Conservation (phyloP, 306 rosid genomes). For the Carpinus viminea region DNA sequence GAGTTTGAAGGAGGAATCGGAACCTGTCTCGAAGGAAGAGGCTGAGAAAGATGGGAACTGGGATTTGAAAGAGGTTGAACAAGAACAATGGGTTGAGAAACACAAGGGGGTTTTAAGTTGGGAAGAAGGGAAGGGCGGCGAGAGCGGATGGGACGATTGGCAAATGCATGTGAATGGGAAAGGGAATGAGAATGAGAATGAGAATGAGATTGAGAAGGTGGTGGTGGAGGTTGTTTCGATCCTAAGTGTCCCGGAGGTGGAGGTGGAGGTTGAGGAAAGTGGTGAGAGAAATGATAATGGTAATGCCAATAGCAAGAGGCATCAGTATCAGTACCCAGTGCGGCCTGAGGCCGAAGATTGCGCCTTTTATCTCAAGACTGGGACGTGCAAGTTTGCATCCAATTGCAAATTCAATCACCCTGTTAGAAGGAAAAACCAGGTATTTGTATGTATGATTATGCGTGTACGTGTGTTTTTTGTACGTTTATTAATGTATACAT, state of each 20-base stretch:
- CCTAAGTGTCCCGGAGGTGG: background rate
- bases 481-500: background rate
- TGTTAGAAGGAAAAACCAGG: conserved; percentile 62
- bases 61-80: conserved; percentile 41
- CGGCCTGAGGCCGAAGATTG: conserved; percentile 97
- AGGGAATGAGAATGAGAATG: conserved; percentile 16
- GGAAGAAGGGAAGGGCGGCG: conserved; percentile 19
- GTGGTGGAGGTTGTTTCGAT: background rate
- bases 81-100: conserved; percentile 21
- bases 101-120: conserved; percentile 37
- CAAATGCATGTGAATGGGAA: conserved; percentile 38
- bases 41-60: conserved; percentile 29
- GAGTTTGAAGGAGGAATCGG: conserved; percentile 30
- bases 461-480: background rate
- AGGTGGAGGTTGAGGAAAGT: conserved; percentile 27
- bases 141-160: conserved; percentile 24
- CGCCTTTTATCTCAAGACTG: conserved; percentile 76
- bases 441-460: background rate
- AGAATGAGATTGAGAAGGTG: conserved; percentile 22
- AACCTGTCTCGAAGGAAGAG: conserved; percentile 5
- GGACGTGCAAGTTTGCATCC: conserved; percentile 84
- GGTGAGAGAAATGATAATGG: conserved; percentile 29
- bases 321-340: conserved; percentile 55
- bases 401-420: conserved; percentile 95
- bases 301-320: conserved; percentile 6